Evolutionary conservation across 2,329 filamentous ascomycete genomes (phyloP).

Genomic region (Ophiostoma sp.): DNA sequence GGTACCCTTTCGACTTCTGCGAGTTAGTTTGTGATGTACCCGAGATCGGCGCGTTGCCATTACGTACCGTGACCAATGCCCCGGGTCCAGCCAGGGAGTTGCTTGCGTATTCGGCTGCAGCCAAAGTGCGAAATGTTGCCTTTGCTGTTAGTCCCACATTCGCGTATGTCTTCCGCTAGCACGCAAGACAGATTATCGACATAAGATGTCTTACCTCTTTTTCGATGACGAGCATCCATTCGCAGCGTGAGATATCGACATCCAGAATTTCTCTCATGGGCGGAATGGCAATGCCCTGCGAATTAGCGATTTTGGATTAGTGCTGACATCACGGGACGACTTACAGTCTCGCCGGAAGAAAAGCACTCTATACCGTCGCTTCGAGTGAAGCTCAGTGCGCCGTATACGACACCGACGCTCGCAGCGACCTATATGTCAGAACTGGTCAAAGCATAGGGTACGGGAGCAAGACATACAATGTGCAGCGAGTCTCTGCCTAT

Average conservation of each 20-base stretch:
- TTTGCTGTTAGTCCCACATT: neutral
- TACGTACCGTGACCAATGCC: constrained; percentile 59
- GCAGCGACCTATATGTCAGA: constrained; percentile 55
- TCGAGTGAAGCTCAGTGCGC: constrained; percentile 44
- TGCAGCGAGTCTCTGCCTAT: constrained; percentile 61
- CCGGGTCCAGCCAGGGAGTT: constrained; percentile 48
- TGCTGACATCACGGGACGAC: neutral
- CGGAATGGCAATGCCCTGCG: constrained; percentile 58
- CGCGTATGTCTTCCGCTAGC: neutral
- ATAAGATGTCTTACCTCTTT: constrained; percentile 51
- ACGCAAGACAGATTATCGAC: neutral
- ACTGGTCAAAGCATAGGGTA: too few relatives aligned
- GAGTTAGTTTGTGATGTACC: too few relatives aligned
- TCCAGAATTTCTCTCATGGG: constrained; percentile 43
- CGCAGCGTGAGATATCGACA: constrained; percentile 45
- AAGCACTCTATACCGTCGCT: constrained; percentile 28
- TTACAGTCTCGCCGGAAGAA: constrained; percentile 21
- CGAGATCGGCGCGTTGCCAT: neutral
- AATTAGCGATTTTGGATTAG: neutral
- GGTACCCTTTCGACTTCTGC: constrained; percentile 70
- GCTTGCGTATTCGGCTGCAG: constrained; percentile 51
- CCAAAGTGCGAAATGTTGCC: constrained; percentile 70
- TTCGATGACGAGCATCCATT: constrained; percentile 69
- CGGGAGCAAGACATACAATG: constrained; percentile 46
- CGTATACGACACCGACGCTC: constrained; percentile 65